Evolutionary conservation across 257 asterid species (phyloP), one percentile per base, ranked within the genome.

Genomic region (Vinca minor): DNA sequence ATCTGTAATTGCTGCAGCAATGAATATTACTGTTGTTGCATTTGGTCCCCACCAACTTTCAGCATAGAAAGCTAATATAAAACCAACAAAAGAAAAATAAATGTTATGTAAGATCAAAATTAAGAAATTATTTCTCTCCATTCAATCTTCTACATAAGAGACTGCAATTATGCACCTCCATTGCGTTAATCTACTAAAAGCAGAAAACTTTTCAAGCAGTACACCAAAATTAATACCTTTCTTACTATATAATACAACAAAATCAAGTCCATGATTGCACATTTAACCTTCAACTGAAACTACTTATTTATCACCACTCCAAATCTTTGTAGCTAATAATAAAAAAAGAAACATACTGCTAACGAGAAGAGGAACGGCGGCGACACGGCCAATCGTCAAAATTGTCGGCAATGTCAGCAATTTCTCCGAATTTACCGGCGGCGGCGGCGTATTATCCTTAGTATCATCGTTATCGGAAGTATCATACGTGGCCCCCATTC

Each of bases 31-130:
- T 21, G 95, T 83, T 29, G 99, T 84, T 38, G 80, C 87, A 67
- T 81, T 66, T 0, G 99, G 87, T 42, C 96, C 99, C 97, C 99
- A 93, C 92, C 94, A 79, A 71, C 85, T 80, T 76, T 86, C 87
- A 54, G 72, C 80, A 77, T 89, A 93, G 84, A 89, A 93, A 63
- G 97, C 97, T 89, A 67, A 66, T 38, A 59, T 36, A 72, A 20
- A 70, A 53, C 32, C 61, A 55, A 55, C 38, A 77, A 55, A 56
- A 45, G 52, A 64, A 62, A 44, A 44, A 44, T 4, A 56, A 45
- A 26, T 52, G 54, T 66, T 25, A 54, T n/a, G n/a, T n/a, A n/a
- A 12, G 14, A 26, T 5, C 25, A 8, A 55, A 55, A 53, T 25
- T 26, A 13, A 29, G n/a, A 53, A 53, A 29, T 15, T 29, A 54